phyloP scores from a whole-genome alignment of 768 basidiomycete species.

The Cubamyces sp. region DNA sequence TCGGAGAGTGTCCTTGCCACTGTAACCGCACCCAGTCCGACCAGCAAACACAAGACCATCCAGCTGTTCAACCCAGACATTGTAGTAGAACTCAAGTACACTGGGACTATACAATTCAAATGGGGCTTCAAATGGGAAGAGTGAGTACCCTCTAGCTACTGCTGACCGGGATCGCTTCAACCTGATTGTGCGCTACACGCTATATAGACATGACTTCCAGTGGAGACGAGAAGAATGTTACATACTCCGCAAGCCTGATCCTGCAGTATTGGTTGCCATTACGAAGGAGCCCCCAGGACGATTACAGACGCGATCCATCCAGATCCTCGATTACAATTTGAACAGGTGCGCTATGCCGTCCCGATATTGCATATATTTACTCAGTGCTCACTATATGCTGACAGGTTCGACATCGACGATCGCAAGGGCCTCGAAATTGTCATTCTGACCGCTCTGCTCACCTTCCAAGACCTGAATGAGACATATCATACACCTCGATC shows the following conservation, averaged over 20 bases:
- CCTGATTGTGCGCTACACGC: background rate
- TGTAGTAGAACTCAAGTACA: conserved; percentile 71
- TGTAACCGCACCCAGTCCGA: conserved; percentile 62
- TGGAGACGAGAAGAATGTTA: conserved; percentile 87
- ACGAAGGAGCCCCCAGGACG: conserved; percentile 76
- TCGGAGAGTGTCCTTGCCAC: conserved; percentile 74
- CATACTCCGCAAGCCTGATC: conserved; percentile 84
- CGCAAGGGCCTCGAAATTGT: conserved; percentile 86
- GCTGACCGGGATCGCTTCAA: background rate
- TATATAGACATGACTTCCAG: conserved; percentile 74
- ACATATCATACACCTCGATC: conserved; percentile 43
- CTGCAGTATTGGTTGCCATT: conserved; percentile 81
- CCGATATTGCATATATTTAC: background rate
- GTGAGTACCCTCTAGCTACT: conserved; percentile 46
- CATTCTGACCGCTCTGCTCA: conserved; percentile 73
- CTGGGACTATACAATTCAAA: conserved; percentile 71
- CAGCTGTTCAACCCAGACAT: conserved; percentile 77
- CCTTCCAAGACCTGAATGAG: conserved; percentile 76
- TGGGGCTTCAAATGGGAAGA: conserved; percentile 87
- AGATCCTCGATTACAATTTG: conserved; percentile 85
- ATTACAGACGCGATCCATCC: conserved; percentile 65
- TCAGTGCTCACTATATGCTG: background rate
- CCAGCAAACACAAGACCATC: conserved; percentile 73
- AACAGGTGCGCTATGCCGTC: conserved; percentile 55
- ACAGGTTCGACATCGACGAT: conserved; percentile 82